Evolutionary conservation across 495 filamentous ascomycete species (phyloP), one percentile per base, ranked within the genome.

Genomic region (Clohesyomyces aquaticus): DNA sequence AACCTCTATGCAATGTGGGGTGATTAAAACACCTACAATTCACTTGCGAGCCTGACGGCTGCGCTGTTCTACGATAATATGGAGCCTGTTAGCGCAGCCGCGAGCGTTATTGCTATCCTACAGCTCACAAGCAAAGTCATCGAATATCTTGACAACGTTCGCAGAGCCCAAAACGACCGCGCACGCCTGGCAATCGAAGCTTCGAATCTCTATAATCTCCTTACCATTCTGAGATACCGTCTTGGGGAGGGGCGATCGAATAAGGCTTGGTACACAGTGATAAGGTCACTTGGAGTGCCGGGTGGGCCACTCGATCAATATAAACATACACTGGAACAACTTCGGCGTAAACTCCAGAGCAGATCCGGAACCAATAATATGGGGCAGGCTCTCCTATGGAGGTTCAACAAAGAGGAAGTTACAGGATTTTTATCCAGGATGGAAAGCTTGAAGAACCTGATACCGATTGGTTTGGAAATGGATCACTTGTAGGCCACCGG

Each of bases 351-450:
- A 49, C 23, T 70, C 27, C 59, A 50, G 65, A 29, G 25, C 22
- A 35, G 28, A 25, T 25, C 32, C 26, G 27, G 52, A 26, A 58
- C 57, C 14, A 71, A 66, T 25, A 69, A 56, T 54, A 25, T 68
- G 6, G 27, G 48, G 11, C 50, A 66, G 12, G 14, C 18, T 14
- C 58, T 76, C 3, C n/a, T 68, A 19, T 75, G 70, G 73, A 71
- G 65, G 47, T 68, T 79, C 77, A 1, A 54, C 22, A 70, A 71
- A 47, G 66, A 71, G 18, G 74, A 76, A 42, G 50, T 72, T 29
- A 27, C 27, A 3, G 28, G 55, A 18, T 62, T 72, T n/a, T 48
- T 75, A 25, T 18, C 32, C 8, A 63, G 65, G 49, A 72, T 76
- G 45, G 74, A 76, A 57, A 55, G 74, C 18, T 29, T 73, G 35